Base-by-base conservation (phyloP, 2,329 filamentous ascomycete species). In the Penicillium sp. region DNA sequence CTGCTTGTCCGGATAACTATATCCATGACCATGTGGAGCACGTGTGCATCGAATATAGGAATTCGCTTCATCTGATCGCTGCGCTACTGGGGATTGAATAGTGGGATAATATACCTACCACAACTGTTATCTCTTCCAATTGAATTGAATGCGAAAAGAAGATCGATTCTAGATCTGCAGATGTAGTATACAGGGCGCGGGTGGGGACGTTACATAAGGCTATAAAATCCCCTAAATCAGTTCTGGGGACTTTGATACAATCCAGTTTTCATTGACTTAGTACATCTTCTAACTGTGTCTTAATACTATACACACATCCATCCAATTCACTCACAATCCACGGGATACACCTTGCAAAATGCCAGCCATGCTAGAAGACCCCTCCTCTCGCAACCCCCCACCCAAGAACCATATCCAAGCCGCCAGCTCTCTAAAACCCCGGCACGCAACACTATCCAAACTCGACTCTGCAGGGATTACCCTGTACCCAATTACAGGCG, bases 301-400 rank as follows among this genome's bases (percentile, higher is more conserved):
- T 20, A 16, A 10, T 16, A 32, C 3, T n/a, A n/a, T 32, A 4
- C 4, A 6, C 7, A 7, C 23, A 2, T 6, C 8, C 23, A 6
- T 8, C 23, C 23, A 24, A 24, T 7, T 3, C 5, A 1, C 24
- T 9, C 8, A 20, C 24, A 26, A 9, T 9, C 10, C 24, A 26
- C 24, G 9, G 10, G 24, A 26, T 26, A 26, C 24, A 26, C 24
- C 1, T 20, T n/a, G 6, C 47, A 60, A 49, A 49, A 69, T 68
- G 66, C 65, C 65, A 36, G 51, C 66, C 27, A 54, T 69, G 38
- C 60, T 69, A 44, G 67, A 69, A 63, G 64, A 69, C 52, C 61
- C 61, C 50, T 55, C 52, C 26, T 55, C 60, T 24, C 59, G 47
- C 43, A 56, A 55, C 47, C 60, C 63, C 47, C 50, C 58, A 40